Evolutionary conservation across 2,329 filamentous ascomycete genomes (phyloP).

Genomic region (Bipolaris sorokiniana): DNA sequence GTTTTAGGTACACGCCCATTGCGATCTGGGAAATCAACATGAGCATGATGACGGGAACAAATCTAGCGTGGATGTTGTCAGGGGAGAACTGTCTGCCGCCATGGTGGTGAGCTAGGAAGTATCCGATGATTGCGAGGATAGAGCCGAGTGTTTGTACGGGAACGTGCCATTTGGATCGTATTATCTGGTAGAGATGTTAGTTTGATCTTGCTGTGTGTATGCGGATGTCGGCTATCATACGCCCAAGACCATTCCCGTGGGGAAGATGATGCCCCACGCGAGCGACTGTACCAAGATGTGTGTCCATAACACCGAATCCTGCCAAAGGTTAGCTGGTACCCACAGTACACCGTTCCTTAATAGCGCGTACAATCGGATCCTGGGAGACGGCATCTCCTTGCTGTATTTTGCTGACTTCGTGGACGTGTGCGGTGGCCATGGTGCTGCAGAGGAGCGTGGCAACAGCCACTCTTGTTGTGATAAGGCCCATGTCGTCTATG

Average conservation of each 20-base stretch:
- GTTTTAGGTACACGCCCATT: conserved; percentile 83
- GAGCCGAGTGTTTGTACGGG: conserved; percentile 80
- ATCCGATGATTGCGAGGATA: conserved; percentile 78
- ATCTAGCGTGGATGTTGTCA: conserved; percentile 72
- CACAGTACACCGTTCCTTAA: neutral
- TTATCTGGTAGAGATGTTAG: conserved; percentile 65
- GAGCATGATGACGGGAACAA: conserved; percentile 81
- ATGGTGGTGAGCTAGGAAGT: conserved; percentile 90
- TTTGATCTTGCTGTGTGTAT: neutral
- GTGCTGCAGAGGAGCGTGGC: conserved; percentile 36
- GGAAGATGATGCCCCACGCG: conserved; percentile 90
- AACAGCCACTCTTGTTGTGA: conserved; percentile 21
- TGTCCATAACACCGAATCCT: conserved; percentile 86
- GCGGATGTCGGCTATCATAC: conserved; percentile 58
- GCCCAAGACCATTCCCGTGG: conserved; percentile 92
- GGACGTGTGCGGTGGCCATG: conserved; percentile 47
- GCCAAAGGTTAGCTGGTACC: conserved; percentile 20
- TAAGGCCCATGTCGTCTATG: conserved; percentile 21
- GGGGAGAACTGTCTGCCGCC: conserved; percentile 81
- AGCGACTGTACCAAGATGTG: conserved; percentile 90
- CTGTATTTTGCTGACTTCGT: conserved; percentile 49
- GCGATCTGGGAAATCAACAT: conserved; percentile 77
- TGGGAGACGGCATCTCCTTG: conserved; percentile 48
- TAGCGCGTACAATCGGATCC: conserved; percentile 44
- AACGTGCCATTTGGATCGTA: conserved; percentile 92